A percentile compares a stretch with the other conserved stretches of the same genome.
Evolutionary conservation across 1,284 basidiomycete species (phyloP).

Genomic region (Sanghuangporus weigelae): DNA sequence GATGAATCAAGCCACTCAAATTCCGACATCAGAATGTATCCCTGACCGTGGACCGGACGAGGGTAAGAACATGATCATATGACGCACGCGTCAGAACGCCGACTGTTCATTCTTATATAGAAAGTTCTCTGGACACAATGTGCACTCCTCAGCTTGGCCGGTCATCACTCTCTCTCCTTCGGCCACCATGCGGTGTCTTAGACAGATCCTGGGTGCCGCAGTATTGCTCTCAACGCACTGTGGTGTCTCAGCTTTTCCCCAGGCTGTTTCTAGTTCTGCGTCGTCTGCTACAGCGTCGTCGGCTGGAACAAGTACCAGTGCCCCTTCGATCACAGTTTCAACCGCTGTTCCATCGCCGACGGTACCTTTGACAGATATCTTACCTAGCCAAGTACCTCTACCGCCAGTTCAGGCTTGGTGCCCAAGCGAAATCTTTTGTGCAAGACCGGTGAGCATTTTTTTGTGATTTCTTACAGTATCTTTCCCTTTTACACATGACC

Average conservation of each 20-base stretch:
- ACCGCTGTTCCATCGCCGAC: conserved; percentile 66
- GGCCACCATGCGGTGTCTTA: neutral
- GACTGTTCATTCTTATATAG: neutral
- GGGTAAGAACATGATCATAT: conserved; percentile 1
- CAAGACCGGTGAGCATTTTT: conserved; percentile 55
- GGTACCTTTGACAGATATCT: conserved; percentile 41
- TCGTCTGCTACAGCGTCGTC: conserved; percentile 17
- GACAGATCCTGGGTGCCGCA: neutral
- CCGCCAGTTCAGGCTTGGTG: conserved; percentile 78
- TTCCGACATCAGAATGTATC: neutral
- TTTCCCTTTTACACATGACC: neutral
- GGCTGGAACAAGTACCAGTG: conserved; percentile 16
- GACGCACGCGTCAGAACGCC: neutral
- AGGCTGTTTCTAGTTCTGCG: conserved; percentile 2
- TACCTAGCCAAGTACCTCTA: conserved; percentile 65
- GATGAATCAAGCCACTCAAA: too few species aligned
- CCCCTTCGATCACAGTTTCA: conserved; percentile 38
- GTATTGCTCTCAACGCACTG: neutral
- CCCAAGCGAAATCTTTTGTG: conserved; percentile 78
- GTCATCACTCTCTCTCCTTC: neutral
- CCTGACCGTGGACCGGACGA: neutral
- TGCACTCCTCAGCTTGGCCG: neutral
- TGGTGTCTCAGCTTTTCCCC: conserved; percentile 6
- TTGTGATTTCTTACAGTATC: neutral
- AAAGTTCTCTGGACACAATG: neutral